Base-by-base conservation (phyloP, 805 yeast genomes). In the Ogataea philodendri region DNA sequence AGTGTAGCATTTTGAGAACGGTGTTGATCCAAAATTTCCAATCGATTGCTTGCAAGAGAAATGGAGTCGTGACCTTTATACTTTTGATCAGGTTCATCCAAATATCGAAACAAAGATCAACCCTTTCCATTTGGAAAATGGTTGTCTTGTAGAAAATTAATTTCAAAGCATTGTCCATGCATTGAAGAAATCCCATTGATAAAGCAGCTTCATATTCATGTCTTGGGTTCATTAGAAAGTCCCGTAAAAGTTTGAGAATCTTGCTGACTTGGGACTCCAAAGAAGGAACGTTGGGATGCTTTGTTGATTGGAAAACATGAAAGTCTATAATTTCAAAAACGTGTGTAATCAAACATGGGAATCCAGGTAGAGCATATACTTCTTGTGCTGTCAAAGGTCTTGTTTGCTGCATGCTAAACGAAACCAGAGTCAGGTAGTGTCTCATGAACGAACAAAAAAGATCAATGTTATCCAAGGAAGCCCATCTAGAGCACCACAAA, bases 11-110 rank as follows among this genome's bases (percentile, higher is more conserved):
- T 38, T 74, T 64, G 40, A 72, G 60, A 9, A 67, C 57, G 10
- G 83, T 79, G 35, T 69, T 65, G 5, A 81, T 56, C 95, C 95
- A 86, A 52, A 87, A 85, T 32, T 66, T 63, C 93, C 95, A 86
- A 60, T 82, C 74, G 15, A 84, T 59, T 5, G 25, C 19, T 16
- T 47, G 46, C 6, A 34, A 26, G 15, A 50, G 52, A 28, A 19
- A 39, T 2, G 44, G 35, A 15, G 14, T 9, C 5, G 41, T 20
- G 20, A 41, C 51, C 16, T 41, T 32, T 18, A 52, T 35, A 29
- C 51, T 44, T 26, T 45, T 48, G 3, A 54, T 40, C 25, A 57
- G 54, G 19, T 52, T 46, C 13, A 50, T 34, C 39, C 46, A 52
- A 15, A 49, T 30, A 22, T 50, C 54, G 20, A 58, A 45, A 3